These are phyloP conservation scores for Hymenoscyphus linearis DNA, from an alignment of 2,329 filamentous ascomycete species.

Conservation along the genomic window DNA sequence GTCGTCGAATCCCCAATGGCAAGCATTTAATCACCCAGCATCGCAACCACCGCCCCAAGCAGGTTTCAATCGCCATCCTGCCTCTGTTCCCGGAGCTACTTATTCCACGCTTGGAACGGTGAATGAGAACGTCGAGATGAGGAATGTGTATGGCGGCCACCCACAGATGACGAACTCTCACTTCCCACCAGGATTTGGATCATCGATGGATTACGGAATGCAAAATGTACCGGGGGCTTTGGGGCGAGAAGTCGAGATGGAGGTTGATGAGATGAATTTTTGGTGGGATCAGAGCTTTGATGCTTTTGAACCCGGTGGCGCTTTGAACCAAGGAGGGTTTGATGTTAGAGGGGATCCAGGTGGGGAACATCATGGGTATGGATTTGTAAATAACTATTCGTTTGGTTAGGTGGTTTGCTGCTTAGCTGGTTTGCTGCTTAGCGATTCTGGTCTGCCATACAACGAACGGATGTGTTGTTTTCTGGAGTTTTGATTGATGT, in stretches of 20 bases:
- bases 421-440: neutral
- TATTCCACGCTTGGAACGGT: neutral
- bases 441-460: neutral
- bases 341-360: neutral
- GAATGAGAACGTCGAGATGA: neutral
- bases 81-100: neutral
- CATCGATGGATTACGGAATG: neutral
- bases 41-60: neutral
- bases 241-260: neutral
- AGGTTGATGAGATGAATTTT: conserved; percentile 5
- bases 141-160: neutral
- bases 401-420: neutral
- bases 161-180: neutral
- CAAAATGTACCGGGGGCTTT: neutral
- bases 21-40: neutral
- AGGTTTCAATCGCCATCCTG: neutral
- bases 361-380: neutral
- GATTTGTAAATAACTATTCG: neutral
- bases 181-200: neutral
- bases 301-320: neutral
- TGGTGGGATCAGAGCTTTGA: conserved; percentile 8
- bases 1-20: neutral
- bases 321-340: neutral
- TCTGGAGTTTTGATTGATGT: neutral
- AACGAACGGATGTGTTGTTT: neutral